Percentiles rank a stretch among this genome's conserved stretches.
phyloP scores from a whole-genome alignment of 768 basidiomycete species.

The Kwoniella pini region DNA sequence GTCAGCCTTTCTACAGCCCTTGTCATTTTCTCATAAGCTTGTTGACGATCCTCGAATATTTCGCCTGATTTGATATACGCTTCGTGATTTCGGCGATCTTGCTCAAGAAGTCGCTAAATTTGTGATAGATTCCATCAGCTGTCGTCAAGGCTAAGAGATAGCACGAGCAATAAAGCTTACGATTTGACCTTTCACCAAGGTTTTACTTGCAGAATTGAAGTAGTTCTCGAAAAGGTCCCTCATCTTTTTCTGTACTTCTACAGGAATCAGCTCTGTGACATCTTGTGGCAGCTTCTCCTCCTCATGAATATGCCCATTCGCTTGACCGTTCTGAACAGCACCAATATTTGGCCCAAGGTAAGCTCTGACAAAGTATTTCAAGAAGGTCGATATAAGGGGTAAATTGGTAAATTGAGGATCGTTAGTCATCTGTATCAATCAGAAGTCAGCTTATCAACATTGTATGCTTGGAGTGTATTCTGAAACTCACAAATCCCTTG shows the following conservation, averaged over 20 bases:
- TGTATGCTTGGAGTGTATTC: background rate
- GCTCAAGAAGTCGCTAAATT: constrained; percentile 84
- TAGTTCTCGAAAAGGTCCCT: constrained; percentile 91
- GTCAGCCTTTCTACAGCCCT: constrained; percentile 90
- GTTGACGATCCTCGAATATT: constrained; percentile 98
- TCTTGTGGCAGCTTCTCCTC: constrained; percentile 27
- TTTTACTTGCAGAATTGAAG: constrained; percentile 87
- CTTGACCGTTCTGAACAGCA: constrained; percentile 2
- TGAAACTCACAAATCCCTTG: constrained; percentile 73
- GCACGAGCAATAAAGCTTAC: constrained; percentile 57
- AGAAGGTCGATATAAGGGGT: constrained; percentile 84
- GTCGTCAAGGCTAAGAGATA: background rate
- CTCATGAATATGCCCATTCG: background rate
- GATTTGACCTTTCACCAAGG: constrained; percentile 86
- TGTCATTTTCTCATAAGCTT: constrained; percentile 98
- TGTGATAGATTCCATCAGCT: constrained; percentile 6
- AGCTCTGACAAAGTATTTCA: constrained; percentile 85
- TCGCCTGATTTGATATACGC: constrained; percentile 99
- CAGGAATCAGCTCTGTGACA: constrained; percentile 75
- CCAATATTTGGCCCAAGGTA: constrained; percentile 66
- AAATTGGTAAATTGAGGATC: constrained; percentile 84
- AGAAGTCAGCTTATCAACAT: background rate
- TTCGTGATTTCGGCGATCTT: constrained; percentile 95
- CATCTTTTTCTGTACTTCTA: constrained; percentile 82
- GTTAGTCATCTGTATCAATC: constrained; percentile 69